A percentile compares a stretch with the other conserved stretches of the same genome.
Conservation (phyloP, 2,329 filamentous ascomycete species). For the Akanthomyces lecanii region DNA sequence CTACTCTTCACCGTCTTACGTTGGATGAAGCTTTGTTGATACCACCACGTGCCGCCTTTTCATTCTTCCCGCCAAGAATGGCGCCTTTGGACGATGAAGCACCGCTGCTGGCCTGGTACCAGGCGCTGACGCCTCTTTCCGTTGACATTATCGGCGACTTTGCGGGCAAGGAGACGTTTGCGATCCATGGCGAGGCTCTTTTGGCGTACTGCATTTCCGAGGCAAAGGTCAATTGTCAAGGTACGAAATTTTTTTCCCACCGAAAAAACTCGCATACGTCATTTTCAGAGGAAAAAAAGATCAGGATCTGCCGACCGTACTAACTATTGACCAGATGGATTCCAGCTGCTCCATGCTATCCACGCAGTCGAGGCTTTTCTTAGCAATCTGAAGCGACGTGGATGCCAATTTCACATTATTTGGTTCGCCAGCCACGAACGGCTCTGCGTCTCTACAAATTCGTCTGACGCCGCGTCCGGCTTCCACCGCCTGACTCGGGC, state of each 20-base stretch:
- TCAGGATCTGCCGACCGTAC: background rate
- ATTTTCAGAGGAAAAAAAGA: too few relatives aligned
- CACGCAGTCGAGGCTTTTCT: slow-evolving; percentile 66
- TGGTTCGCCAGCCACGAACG: slow-evolving; percentile 59
- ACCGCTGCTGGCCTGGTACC: slow-evolving; percentile 17
- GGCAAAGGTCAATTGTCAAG: slow-evolving; percentile 58
- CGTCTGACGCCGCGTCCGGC: slow-evolving; percentile 13
- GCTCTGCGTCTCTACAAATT: slow-evolving; percentile 48
- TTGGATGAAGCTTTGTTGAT: too few relatives aligned
- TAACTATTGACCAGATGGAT: slow-evolving; percentile 43
- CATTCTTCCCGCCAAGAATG: background rate
- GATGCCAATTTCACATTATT: slow-evolving; percentile 66
- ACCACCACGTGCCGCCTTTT: background rate
- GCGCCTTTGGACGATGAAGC: background rate
- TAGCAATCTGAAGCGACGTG: slow-evolving; percentile 52
- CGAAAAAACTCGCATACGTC: background rate
- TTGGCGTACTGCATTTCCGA: slow-evolving; percentile 60
- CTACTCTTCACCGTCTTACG: too few relatives aligned
- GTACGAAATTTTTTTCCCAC: slow-evolving; percentile 27
- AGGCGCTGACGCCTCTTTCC: slow-evolving; percentile 23
- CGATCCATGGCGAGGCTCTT: slow-evolving; percentile 71
- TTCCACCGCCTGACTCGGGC: slow-evolving; percentile 50
- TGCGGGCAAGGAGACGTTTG: slow-evolving; percentile 67
- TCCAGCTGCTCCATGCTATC: slow-evolving; percentile 67
- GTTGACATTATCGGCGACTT: slow-evolving; percentile 72